Evolutionary conservation across 2,329 filamentous ascomycete species (phyloP).

Genomic region (Colletotrichum shisoi): DNA sequence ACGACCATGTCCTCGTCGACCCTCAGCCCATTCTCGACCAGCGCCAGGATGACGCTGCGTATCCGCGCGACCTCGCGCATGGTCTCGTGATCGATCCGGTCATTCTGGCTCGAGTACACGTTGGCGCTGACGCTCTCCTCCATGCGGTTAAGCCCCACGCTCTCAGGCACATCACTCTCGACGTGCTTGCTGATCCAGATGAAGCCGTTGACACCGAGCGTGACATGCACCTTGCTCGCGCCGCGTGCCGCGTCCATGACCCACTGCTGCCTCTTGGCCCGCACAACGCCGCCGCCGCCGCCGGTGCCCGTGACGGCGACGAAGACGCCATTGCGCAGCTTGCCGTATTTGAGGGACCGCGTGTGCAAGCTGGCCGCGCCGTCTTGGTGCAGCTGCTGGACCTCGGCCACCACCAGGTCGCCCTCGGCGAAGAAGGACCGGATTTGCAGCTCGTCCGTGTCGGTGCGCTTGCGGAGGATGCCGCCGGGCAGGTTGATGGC

Average conservation of each 20-base stretch:
- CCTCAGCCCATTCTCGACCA: slow-evolving; percentile 81
- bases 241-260: slow-evolving; percentile 69
- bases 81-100: slow-evolving; percentile 77
- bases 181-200: slow-evolving; percentile 93
- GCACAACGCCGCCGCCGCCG: slow-evolving; percentile 83
- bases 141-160: slow-evolving; percentile 80
- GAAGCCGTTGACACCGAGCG: slow-evolving; percentile 95
- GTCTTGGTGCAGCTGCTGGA: slow-evolving; percentile 87
- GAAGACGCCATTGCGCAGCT: slow-evolving; percentile 92
- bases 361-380: slow-evolving; percentile 90
- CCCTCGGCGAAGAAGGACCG: slow-evolving; percentile 96
- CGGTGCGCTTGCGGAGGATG: slow-evolving; percentile 87
- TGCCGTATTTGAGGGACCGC: slow-evolving; percentile 89
- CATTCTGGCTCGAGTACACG: slow-evolving; percentile 96
- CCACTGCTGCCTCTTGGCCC: slow-evolving; percentile 86
- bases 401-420: slow-evolving; percentile 91
- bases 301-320: slow-evolving; percentile 81
- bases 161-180: slow-evolving; percentile 63
- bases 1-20: slow-evolving; percentile 92
- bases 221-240: slow-evolving; percentile 77
- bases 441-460: slow-evolving; percentile 96
- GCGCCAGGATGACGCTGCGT: slow-evolving; percentile 78
- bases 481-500: slow-evolving; percentile 95
- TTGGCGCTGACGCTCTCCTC: slow-evolving; percentile 86
- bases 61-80: slow-evolving; percentile 89